Conservation (phyloP, 208 protist species). For the Crithidia acanthocephali region DNA sequence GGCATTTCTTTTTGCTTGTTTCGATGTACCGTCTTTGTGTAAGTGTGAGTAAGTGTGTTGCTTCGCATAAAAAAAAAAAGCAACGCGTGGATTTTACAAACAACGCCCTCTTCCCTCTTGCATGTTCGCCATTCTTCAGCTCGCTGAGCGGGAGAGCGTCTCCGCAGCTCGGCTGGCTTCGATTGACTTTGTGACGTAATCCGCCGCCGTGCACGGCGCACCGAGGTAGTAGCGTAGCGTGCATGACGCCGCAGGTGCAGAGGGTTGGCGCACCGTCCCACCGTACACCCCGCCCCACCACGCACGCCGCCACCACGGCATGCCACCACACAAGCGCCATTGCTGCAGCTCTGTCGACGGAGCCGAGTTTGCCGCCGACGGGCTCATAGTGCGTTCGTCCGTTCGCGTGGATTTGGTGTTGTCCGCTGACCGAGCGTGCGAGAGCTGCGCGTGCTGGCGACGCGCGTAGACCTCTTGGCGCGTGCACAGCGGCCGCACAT, state of each 20-base stretch:
- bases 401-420: not conserved
- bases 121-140: not conserved
- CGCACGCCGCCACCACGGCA: constrained; percentile 43
- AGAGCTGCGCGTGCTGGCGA: constrained; percentile 50
- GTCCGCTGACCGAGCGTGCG: not conserved
- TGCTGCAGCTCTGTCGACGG: constrained; percentile 8
- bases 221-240: constrained; percentile 59
- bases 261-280: constrained; percentile 11
- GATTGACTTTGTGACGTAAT: constrained; percentile 28
- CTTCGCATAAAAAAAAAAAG: no score
- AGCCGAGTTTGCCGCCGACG: not conserved
- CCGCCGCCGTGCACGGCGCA: constrained; percentile 18
- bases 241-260: constrained; percentile 26
- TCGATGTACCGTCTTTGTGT: no score
- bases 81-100: no score
- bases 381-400: not conserved
- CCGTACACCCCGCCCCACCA: constrained; percentile 73
- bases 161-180: constrained; percentile 29
- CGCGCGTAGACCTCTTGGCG: constrained; percentile 44
- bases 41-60: no score
- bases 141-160: not conserved
- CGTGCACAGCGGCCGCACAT: constrained; percentile 39
- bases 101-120: no score
- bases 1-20: no score
- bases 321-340: constrained; percentile 22